Base-by-base conservation (phyloP, 2,329 filamentous ascomycete genomes). In the Phialocephala subalpina region DNA sequence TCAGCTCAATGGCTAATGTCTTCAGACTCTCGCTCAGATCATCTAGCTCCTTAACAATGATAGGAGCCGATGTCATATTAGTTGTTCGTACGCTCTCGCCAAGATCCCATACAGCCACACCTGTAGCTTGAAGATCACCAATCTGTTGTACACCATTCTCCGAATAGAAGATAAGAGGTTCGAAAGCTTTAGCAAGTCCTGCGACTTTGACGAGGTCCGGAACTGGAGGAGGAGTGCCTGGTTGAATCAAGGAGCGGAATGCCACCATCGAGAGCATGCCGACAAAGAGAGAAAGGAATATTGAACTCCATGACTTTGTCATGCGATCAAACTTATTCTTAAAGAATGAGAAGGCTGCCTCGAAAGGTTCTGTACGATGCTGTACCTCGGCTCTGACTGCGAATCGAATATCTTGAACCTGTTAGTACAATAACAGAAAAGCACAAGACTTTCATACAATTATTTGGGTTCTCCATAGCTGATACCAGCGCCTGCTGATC, bases 161-260 rank as follows among this genome's bases (percentile, higher is more conserved):
- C 0, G 94, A 97, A 77, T 97, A 97, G 81, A 96, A 96, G 68
- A 98, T 97, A 53, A 97, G 85, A 6, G 95, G 95, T 78, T 97
- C 95, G 75, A 97, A 97, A 11, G 93, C 93, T 73, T 93, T 93
- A 58, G 94, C 94, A 70, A 98, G 87, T 60, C 91, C 90, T 3
- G 94, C 94, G 27, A 97, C 91, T 77, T 97, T 97, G 76, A 97
- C 91, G 18, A 98, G 84, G 76, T 97, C 94, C 0, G 93, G 93
- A 1, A 92, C 90, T 0, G 92, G 87, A 14, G 84, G 88, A 42
- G 86, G 84, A 5, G 82, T 78, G 35, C 88, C 90, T 12, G 93
- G 92, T 65, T 91, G 85, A 60, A 92, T 87, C 18, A 97, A 80
- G 11, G 87, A 84, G 67, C 89, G 87, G 72, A 92, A 77, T 25